These are phyloP conservation scores for Hemerocallis citrina DNA, from an alignment of 106 monocot species.

Conservation along the genomic window DNA sequence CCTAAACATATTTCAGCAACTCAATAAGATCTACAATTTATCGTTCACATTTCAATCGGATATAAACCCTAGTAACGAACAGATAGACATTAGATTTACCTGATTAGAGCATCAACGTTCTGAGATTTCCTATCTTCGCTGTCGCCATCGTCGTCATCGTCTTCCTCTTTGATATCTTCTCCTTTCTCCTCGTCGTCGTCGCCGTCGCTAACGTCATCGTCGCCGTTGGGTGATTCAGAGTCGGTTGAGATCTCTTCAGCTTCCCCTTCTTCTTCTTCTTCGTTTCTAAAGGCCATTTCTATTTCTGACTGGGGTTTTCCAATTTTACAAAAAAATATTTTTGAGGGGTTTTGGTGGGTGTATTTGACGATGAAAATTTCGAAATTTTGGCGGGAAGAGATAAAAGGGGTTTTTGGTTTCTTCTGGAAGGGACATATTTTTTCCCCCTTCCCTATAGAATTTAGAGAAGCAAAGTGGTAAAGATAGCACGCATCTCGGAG, in stretches of 20 bases:
- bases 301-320: too few relatives aligned
- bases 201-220: not conserved
- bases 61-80: not conserved
- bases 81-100: slow-evolving; percentile 1
- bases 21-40: too few relatives aligned
- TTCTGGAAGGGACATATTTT: too few relatives aligned
- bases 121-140: slow-evolving; percentile 15
- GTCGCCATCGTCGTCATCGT: not conserved
- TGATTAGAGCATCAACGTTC: slow-evolving; percentile 15
- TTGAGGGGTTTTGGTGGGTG: too few relatives aligned
- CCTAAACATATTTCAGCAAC: not conserved
- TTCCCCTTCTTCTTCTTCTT: not conserved
- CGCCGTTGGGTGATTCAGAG: not conserved
- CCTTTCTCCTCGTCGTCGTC: not conserved
- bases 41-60: too few relatives aligned
- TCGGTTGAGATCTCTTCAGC: not conserved
- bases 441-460: too few relatives aligned
- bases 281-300: not conserved
- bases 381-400: too few relatives aligned
- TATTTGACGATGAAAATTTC: too few relatives aligned
- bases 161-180: not conserved
- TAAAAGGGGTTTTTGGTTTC: too few relatives aligned
- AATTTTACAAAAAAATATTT: too few relatives aligned
- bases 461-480: too few relatives aligned
- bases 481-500: too few relatives aligned